Evolutionary conservation across 1,139 yeast species (phyloP).

Genomic region (Nakaseomyces sp.): DNA sequence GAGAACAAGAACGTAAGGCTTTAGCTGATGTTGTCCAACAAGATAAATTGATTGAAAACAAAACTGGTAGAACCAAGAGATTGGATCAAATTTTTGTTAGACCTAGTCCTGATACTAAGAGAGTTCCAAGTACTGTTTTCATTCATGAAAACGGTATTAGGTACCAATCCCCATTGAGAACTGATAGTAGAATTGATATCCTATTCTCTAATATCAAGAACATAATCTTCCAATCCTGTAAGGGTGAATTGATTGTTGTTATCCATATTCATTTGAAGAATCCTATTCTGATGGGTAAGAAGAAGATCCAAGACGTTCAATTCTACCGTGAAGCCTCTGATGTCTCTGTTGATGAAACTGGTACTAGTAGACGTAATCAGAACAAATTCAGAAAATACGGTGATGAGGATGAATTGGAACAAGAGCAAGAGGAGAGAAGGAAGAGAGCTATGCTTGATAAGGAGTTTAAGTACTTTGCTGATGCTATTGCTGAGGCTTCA

Average conservation of each 20-base stretch:
- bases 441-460: conserved; percentile 84
- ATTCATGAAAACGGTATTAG: conserved; percentile 95
- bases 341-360: conserved; percentile 94
- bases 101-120: conserved; percentile 94
- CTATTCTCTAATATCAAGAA: conserved; percentile 87
- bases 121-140: conserved; percentile 83
- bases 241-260: conserved; percentile 85
- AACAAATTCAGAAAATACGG: conserved; percentile 78
- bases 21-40: conserved; percentile 93
- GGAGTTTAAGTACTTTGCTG: conserved; percentile 85
- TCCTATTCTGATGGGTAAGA: conserved; percentile 92
- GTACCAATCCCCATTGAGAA: conserved; percentile 73
- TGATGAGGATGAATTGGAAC: conserved; percentile 96
- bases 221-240: conserved; percentile 90
- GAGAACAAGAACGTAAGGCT: conserved; percentile 85
- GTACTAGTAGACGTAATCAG: conserved; percentile 60
- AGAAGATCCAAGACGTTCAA: conserved; percentile 91
- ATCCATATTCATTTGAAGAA: conserved; percentile 88
- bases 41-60: conserved; percentile 75
- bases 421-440: conserved; percentile 96
- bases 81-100: conserved; percentile 84
- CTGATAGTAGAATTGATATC: conserved; percentile 82
- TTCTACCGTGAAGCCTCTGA: conserved; percentile 96
- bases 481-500: conserved; percentile 80
- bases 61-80: conserved; percentile 72